Conservation (phyloP, 306 rosid genomes). For the Hippophae tibetana region DNA sequence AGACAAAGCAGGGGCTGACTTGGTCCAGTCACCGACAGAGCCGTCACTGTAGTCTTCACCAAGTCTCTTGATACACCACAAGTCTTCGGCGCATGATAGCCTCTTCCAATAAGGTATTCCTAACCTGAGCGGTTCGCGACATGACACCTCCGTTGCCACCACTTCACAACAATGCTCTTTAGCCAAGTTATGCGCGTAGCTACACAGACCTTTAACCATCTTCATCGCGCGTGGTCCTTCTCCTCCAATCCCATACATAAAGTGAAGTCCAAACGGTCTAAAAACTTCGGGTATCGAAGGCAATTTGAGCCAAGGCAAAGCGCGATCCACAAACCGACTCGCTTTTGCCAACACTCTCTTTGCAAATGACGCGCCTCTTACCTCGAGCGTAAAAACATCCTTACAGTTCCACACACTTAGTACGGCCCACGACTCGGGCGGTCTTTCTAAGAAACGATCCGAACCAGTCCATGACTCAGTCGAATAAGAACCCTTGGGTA, state of each 20-base stretch:
- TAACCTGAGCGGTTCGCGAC: conserved; percentile 38
- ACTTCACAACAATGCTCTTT: conserved; percentile 49
- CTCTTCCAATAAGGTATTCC: conserved; percentile 67
- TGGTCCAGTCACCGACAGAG: conserved; percentile 73
- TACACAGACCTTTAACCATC: conserved; percentile 41
- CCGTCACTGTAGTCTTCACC: conserved; percentile 56
- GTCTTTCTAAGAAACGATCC: conserved; percentile 30
- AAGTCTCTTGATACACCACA: conserved; percentile 70
- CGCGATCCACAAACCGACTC: conserved; percentile 42
- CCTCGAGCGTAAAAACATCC: conserved; percentile 46
- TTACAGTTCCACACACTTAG: conserved; percentile 68
- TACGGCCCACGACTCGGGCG: conserved; percentile 59
- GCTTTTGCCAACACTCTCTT: conserved; percentile 28
- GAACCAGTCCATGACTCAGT: conserved; percentile 36
- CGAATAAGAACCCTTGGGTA: conserved; percentile 28
- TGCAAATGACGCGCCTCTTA: conserved; percentile 47
- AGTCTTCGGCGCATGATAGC: conserved; percentile 53
- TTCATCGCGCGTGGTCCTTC: conserved; percentile 40
- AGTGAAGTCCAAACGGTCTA: conserved; percentile 57
- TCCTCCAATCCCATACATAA: conserved; percentile 60
- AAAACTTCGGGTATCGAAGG: conserved; percentile 63
- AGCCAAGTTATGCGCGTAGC: conserved; percentile 52
- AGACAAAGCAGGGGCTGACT: conserved; percentile 47
- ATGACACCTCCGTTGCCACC: conserved; percentile 62
- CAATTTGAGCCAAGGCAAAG: conserved; percentile 48